phyloP scores from a whole-genome alignment of 495 filamentous ascomycete species.

The Aspergillus cristatus region DNA sequence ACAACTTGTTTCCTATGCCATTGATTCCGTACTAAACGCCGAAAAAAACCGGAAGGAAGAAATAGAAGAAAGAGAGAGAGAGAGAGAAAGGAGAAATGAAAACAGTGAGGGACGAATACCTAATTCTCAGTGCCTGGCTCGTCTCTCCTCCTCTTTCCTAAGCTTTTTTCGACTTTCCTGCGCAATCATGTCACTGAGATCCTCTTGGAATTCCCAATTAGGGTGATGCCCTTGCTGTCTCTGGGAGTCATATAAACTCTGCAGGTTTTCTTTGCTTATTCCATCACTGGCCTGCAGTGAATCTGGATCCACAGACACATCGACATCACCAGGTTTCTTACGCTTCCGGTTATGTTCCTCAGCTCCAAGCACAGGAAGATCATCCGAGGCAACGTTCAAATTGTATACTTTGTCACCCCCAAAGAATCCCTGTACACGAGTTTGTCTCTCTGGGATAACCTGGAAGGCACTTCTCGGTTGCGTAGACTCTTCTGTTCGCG shows the following conservation, averaged over 20 bases:
- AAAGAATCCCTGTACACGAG: slow-evolving; percentile 84
- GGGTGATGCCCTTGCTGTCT: slow-evolving; percentile 59
- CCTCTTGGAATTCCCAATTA: slow-evolving; percentile 81
- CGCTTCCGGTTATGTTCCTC: slow-evolving; percentile 76
- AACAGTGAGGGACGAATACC: too few species aligned
- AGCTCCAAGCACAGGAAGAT: slow-evolving; percentile 65
- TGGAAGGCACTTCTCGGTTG: slow-evolving; percentile 73
- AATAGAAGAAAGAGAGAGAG: too few species aligned
- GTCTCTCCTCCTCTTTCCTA: slow-evolving; percentile 74
- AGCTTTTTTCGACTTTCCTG: slow-evolving; percentile 82
- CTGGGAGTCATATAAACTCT: slow-evolving; percentile 68
- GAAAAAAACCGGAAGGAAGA: too few species aligned
- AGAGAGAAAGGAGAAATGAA: too few species aligned
- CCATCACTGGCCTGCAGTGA: slow-evolving; percentile 60
- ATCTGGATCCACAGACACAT: slow-evolving; percentile 82
- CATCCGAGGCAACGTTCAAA: slow-evolving; percentile 45
- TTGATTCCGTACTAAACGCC: too few species aligned
- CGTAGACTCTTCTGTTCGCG: slow-evolving; percentile 74
- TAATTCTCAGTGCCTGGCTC: slow-evolving; percentile 40
- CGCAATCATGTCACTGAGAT: slow-evolving; percentile 94
- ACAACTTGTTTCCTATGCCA: too few species aligned
- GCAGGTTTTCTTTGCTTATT: slow-evolving; percentile 56
- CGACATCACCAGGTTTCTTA: slow-evolving; percentile 92
- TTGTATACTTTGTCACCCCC: slow-evolving; percentile 91
- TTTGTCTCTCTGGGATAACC: slow-evolving; percentile 79